Base-by-base conservation (phyloP, 2,329 filamentous ascomycete genomes). In the Fusarium praegraminearum region DNA sequence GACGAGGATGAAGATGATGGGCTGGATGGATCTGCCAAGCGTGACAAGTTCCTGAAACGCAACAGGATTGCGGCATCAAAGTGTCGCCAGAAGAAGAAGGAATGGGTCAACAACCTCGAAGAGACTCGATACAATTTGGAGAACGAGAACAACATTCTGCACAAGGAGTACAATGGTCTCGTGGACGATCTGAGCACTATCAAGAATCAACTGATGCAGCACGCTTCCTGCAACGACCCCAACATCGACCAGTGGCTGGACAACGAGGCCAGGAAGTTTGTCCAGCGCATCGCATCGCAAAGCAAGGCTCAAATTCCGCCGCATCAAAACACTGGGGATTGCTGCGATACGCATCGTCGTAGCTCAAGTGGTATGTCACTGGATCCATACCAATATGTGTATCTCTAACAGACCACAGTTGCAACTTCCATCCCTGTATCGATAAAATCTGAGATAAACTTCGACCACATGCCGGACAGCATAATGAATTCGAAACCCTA, bases 11-110 rank as follows among this genome's bases (percentile, higher is more conserved):
- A 26, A 9, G 65, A 45, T 10, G 38, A 26, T 1, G 56, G 41
- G 1, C 5, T 35, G 12, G 61, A 66, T 1, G 76, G 71, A 5
- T 80, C 83, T 12, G 43, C 65, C 7, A 88, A 86, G 71, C 82
- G 87, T 30, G 83, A 82, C 65, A 85, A 84, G 65, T 90, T 89
- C 71, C 83, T 93, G 0, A 89, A 92, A 78, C 87, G 91, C 64
- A 94, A 94, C 76, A 85, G 91, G 12, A 81, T 91, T 4, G 91
- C 91, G 0, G 91, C 91, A 2, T 91, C 89, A 76, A 93, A 93
- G 75, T 93, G 91, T 74, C 87, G 91, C 5, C 86, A 90, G 73
- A 92, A 92, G 78, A 87, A 87, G 73, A 88, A 87, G 77, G 79
- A 82, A 70, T 86, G 83, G 81, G 82, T 85, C 24, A 78, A 78